A percentile compares a stretch with the other conserved stretches of the same genome.
Evolutionary conservation across 345 rosid species (phyloP).

Genomic region (Hibiscus syriacus): DNA sequence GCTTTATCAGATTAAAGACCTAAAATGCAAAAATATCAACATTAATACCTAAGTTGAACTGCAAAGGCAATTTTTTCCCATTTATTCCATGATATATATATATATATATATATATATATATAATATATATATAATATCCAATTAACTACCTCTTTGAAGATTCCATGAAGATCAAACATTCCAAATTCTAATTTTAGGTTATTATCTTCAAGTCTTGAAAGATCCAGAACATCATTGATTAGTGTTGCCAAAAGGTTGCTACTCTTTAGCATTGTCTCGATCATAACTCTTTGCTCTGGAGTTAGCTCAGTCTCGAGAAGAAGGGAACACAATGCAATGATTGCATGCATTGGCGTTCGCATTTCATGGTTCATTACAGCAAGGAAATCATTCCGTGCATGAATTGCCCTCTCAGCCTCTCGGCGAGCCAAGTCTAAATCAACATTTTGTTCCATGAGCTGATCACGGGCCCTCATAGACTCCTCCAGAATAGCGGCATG

Average conservation of each 20-base stretch:
- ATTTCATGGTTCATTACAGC: constrained; percentile 98
- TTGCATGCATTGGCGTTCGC: constrained; percentile 92
- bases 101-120: no score
- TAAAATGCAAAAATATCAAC: constrained; percentile 16
- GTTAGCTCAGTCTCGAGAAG: constrained; percentile 73
- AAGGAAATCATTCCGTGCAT: constrained; percentile 90
- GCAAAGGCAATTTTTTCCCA: neutral
- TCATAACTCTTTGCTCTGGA: constrained; percentile 81
- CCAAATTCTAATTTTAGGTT: constrained; percentile 61
- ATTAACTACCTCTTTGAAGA: constrained; percentile 61
- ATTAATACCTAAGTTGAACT: neutral
- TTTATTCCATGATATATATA: neutral
- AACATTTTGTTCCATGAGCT: constrained; percentile 75
- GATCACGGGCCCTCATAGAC: constrained; percentile 82
- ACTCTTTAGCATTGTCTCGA: constrained; percentile 81
- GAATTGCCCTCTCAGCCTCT: constrained; percentile 86
- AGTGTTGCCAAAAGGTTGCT: constrained; percentile 84
- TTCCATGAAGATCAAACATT: constrained; percentile 55
- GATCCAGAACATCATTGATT: constrained; percentile 83
- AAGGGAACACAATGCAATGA: constrained; percentile 81
- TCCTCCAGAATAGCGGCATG: constrained; percentile 95
- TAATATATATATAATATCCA: no score
- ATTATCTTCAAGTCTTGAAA: constrained; percentile 90
- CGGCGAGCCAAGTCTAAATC: constrained; percentile 73
- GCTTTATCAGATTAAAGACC: constrained; percentile 71